Conservation (phyloP, 202 grass and related monocot species). For the Zoysia matrella region DNA sequence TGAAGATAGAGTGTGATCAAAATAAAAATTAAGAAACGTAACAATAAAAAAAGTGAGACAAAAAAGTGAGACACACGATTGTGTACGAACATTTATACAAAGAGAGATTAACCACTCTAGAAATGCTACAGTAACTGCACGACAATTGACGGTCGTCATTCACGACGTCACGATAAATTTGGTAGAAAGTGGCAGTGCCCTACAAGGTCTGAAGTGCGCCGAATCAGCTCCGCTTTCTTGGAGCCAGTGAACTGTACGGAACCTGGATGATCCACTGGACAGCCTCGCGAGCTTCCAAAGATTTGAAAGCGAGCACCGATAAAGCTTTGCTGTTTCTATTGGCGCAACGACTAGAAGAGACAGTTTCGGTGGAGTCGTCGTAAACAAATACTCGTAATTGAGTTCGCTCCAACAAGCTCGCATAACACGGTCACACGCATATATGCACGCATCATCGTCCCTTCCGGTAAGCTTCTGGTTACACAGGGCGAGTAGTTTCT, state of each 20-base stretch:
- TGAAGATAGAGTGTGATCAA: too few relatives aligned
- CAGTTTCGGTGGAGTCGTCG: not conserved
- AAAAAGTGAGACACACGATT: too few relatives aligned
- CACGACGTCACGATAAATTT: too few relatives aligned
- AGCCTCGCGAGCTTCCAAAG: not conserved
- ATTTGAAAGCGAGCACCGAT: constrained; percentile 6
- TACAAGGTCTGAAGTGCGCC: constrained; percentile 4
- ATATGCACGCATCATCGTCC: not conserved
- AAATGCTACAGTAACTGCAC: too few relatives aligned
- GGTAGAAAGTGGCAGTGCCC: constrained; percentile 6
- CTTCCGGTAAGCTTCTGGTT: constrained; percentile 6
- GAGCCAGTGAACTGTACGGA: constrained; percentile 9
- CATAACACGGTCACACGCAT: not conserved
- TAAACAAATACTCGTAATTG: not conserved
- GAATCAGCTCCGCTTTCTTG: constrained; percentile 37
- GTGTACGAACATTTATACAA: too few relatives aligned
- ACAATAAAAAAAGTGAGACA: too few relatives aligned
- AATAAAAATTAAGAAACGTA: too few relatives aligned
- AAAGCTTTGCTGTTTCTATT: not conserved
- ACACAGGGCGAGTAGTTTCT: not conserved
- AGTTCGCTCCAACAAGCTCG: constrained; percentile 3
- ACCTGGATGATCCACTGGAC: constrained; percentile 25
- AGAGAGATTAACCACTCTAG: too few relatives aligned
- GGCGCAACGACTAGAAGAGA: not conserved
- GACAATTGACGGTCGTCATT: too few relatives aligned